A percentile compares a stretch with the other conserved stretches of the same genome.
phyloP scores from a whole-genome alignment of 768 basidiomycete species.

The Tulasnella sp. region DNA sequence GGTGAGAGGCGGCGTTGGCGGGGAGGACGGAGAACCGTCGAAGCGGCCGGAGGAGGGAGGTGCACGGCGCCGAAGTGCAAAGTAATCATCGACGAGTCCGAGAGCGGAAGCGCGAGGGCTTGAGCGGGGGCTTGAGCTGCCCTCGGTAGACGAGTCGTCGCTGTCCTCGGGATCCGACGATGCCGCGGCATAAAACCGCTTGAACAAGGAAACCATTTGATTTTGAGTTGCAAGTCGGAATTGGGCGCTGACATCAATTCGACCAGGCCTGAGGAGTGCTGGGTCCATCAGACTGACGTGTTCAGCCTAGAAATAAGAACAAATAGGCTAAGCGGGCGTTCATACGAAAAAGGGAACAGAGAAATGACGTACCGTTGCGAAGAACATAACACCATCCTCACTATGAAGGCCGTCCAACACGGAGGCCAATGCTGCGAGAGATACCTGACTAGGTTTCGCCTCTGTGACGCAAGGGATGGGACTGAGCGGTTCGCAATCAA shows the following conservation, averaged over 20 bases:
- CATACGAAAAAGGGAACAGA: too few species aligned
- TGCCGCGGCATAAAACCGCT: slow-evolving; percentile 48
- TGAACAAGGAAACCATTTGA: slow-evolving; percentile 51
- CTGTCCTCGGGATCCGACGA: neutral
- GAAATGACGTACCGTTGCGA: slow-evolving; percentile 44
- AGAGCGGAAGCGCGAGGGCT: neutral
- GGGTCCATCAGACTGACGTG: slow-evolving; percentile 51
- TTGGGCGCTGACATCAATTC: slow-evolving; percentile 53
- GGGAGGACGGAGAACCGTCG: neutral
- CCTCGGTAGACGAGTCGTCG: neutral
- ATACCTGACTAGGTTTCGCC: slow-evolving; percentile 41
- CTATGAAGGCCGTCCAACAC: slow-evolving; percentile 58
- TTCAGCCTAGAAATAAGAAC: slow-evolving; percentile 36
- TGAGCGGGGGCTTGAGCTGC: neutral
- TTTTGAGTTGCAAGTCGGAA: slow-evolving; percentile 49
- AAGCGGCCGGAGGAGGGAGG: neutral
- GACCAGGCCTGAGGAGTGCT: slow-evolving; percentile 54
- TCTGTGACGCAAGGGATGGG: slow-evolving; percentile 21
- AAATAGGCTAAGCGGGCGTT: too few species aligned
- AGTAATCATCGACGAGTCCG: too few species aligned
- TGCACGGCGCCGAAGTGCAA: neutral
- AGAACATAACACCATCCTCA: slow-evolving; percentile 59
- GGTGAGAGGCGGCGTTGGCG: neutral
- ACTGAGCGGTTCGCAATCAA: slow-evolving; percentile 14
- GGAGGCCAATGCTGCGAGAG: slow-evolving; percentile 55